Base-by-base conservation (phyloP, 139 green algal species). In the Chlorella vulgaris region DNA sequence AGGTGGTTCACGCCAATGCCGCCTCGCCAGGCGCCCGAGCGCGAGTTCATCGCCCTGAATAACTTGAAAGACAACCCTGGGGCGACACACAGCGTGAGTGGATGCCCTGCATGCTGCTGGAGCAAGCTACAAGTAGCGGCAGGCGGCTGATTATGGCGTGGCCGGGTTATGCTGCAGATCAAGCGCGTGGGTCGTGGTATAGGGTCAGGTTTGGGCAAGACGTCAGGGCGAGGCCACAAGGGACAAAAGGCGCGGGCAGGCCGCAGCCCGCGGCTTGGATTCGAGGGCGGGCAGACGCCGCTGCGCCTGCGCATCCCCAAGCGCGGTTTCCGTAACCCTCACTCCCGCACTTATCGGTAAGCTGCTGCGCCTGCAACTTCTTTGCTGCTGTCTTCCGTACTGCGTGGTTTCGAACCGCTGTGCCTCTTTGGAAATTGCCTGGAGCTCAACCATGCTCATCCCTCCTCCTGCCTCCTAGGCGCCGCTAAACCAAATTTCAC, bases 201-300 rank as follows among this genome's bases (percentile, higher is more conserved):
- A 47, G 92, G 92, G 28, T 93, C 87, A 22, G 89, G 93, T 15
- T 80, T 89, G 36, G 93, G 92, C 43, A 96, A 96, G 76, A 96
- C 93, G 2, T 85, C 89, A 5, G 92, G 91, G 22, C 40, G 90
- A 15, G 93, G 92, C 21, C 91, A 96, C 81, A 96, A 96, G 76
- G 92, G 92, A 7, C 91, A 96, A 74, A 94, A 95, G 39, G 86
- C 93, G 35, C 86, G 93, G 18, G 76, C 83, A 80, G 90, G 89
- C 1, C 69, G 87, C 22, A 83, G 28, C 19, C 84, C 86, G 2
- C 88, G 86, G 82, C 47, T 89, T 0, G 93, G 93, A 0, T 96
- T 96, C 84, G 93, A 96, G 80, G 93, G 93, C 36, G 93, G 93
- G 4, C 91, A 96, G 84, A 96, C 90, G 47, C 93, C 93, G n/a